These are phyloP conservation scores for Elaeis oleifera DNA, from an alignment of 202 grass and related monocot genomes.

Conservation along the genomic window DNA sequence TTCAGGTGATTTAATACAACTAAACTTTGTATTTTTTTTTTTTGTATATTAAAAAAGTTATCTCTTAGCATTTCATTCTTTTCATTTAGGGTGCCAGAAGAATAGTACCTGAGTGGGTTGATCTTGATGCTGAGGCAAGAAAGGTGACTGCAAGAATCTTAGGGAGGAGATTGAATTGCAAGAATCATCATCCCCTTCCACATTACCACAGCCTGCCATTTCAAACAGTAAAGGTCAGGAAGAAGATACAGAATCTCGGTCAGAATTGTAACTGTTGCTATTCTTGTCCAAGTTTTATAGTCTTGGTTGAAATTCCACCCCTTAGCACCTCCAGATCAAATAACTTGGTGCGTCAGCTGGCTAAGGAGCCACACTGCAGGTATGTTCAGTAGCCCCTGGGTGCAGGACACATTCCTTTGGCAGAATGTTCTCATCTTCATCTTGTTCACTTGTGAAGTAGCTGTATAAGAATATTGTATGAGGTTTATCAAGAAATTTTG, in stretches of 20 bases:
- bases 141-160: constrained; percentile 59
- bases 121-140: constrained; percentile 69
- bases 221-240: constrained; percentile 22
- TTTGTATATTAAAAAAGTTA: too few relatives aligned
- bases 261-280: constrained; percentile 45
- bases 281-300: constrained; percentile 1
- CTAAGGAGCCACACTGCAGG: background rate
- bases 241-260: constrained; percentile 23
- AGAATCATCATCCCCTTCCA: constrained; percentile 12
- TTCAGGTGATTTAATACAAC: constrained; percentile 52
- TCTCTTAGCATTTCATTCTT: background rate
- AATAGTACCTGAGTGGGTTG: constrained; percentile 89
- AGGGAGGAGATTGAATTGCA: constrained; percentile 31
- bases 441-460: background rate
- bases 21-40: background rate
- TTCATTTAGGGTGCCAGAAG: constrained; percentile 68
- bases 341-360: background rate
- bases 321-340: too few relatives aligned
- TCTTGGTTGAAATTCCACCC: too few relatives aligned
- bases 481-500: background rate
- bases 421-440: background rate
- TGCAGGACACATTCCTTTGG: background rate
- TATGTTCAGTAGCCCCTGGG: background rate
- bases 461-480: background rate
- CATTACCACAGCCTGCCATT: constrained; percentile 16